Conservation (phyloP, 257 asterid genomes). For the Vinca minor region DNA sequence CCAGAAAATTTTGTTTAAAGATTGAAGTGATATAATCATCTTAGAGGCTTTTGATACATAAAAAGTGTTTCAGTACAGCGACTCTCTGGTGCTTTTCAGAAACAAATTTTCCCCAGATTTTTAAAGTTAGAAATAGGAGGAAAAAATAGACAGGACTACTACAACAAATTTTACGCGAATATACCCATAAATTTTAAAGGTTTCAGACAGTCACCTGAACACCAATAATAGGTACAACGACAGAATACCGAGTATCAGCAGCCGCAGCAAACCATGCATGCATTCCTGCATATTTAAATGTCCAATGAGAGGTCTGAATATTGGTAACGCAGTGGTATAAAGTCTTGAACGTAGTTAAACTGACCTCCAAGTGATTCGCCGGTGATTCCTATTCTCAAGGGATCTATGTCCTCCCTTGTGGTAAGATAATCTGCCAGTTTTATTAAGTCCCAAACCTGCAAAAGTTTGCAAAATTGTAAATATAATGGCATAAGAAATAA, state of each 20-base stretch:
- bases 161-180: neutral
- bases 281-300: constrained; percentile 59
- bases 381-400: constrained; percentile 71
- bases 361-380: constrained; percentile 99
- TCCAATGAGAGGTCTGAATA: constrained; percentile 7
- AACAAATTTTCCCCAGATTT: neutral
- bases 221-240: constrained; percentile 82
- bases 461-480: neutral
- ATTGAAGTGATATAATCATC: neutral
- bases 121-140: neutral
- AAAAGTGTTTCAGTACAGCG: neutral
- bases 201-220: constrained; percentile 53
- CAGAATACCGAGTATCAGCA: constrained; percentile 74
- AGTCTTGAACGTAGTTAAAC: constrained; percentile 18
- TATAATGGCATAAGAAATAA: neutral
- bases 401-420: constrained; percentile 71
- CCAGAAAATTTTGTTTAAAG: neutral
- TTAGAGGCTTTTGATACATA: neutral
- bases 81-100: too few species aligned
- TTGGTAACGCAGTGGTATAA: constrained; percentile 10
- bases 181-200: neutral
- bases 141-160: neutral
- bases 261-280: constrained; percentile 95
- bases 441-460: constrained; percentile 83
- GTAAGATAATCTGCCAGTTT: constrained; percentile 75